Evolutionary conservation across 345 rosid species (phyloP).

Genomic region (Microcos paniculata): DNA sequence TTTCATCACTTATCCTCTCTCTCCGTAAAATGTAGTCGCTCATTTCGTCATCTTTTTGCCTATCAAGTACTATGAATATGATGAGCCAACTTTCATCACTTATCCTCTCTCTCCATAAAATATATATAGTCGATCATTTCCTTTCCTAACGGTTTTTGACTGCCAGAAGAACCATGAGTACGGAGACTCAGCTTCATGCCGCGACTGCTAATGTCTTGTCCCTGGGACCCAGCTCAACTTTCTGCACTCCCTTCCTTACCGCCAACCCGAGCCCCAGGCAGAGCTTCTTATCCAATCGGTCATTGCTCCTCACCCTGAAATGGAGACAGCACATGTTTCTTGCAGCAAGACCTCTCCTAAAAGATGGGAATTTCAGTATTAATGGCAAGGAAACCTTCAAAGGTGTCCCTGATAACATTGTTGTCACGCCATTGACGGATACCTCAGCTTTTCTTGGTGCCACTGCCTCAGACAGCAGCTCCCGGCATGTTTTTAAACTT

Average conservation of each 20-base stretch:
- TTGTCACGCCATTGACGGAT: constrained; percentile 38
- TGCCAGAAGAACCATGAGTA: neutral
- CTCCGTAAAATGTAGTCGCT: neutral
- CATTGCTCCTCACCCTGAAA: constrained; percentile 16
- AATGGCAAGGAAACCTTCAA: constrained; percentile 33
- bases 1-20: neutral
- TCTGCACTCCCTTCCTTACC: constrained; percentile 2
- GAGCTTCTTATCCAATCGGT: constrained; percentile 5
- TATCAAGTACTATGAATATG: constrained; percentile 16
- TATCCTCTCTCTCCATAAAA: neutral
- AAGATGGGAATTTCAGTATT: constrained; percentile 38
- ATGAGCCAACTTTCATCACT: constrained; percentile 15
- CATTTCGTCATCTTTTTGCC: neutral
- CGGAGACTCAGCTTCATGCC: constrained; percentile 7
- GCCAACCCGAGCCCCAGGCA: constrained; percentile 8
- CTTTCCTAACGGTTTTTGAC: constrained; percentile 2
- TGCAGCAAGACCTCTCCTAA: constrained; percentile 32
- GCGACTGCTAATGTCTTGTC: neutral
- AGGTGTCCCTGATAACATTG: constrained; percentile 41
- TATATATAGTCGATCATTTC: neutral
- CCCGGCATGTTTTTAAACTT: constrained; percentile 54
- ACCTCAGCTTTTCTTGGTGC: constrained; percentile 51
- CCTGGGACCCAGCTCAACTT: constrained; percentile 6
- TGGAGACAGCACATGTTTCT: constrained; percentile 43
- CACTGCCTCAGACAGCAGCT: constrained; percentile 29